Percentiles rank a stretch among this genome's conserved stretches.
Evolutionary conservation across 192 early-diverging fungal genomes (phyloP).

Genomic region (Phycomyces nitens): DNA sequence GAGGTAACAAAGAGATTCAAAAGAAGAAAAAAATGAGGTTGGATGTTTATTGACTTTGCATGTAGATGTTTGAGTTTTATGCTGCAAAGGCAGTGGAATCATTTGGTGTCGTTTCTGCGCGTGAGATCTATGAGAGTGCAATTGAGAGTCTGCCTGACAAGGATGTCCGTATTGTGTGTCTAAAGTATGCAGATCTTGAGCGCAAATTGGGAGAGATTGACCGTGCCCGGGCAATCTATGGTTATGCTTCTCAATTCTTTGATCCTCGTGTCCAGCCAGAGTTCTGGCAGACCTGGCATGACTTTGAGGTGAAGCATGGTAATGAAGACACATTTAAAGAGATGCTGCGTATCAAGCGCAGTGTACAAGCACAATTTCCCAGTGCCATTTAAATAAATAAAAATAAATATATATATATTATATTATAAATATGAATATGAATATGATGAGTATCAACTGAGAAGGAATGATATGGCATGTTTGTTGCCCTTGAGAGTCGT

Average conservation of each 20-base stretch:
- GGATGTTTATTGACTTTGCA: background rate
- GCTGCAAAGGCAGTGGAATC: conserved; percentile 82
- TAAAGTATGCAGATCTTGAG: conserved; percentile 86
- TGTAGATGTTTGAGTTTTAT: conserved; percentile 80
- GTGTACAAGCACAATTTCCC: conserved; percentile 31
- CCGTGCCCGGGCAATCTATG: conserved; percentile 85
- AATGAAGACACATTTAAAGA: conserved; percentile 98
- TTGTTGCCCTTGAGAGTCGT: conserved; percentile 5
- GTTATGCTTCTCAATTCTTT: conserved; percentile 81
- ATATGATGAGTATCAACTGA: background rate
- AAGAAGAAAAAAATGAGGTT: background rate
- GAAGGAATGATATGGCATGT: background rate
- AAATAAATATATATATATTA: background rate
- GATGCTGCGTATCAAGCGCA: conserved; percentile 91
- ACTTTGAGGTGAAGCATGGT: conserved; percentile 95
- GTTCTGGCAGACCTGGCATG: conserved; percentile 91
- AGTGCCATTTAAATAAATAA: conserved; percentile 9
- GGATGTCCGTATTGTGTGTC: conserved; percentile 69
- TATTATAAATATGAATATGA: conserved; percentile 1
- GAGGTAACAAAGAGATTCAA: too few relatives aligned
- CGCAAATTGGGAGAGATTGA: conserved; percentile 91
- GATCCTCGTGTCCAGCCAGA: conserved; percentile 75
- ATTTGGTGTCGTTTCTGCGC: conserved; percentile 82
- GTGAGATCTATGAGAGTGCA: conserved; percentile 92
- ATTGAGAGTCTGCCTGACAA: conserved; percentile 82